Evolutionary conservation across 768 basidiomycete genomes (phyloP), one percentile per base, ranked within the genome.

Genomic region (Galerina marginata): DNA sequence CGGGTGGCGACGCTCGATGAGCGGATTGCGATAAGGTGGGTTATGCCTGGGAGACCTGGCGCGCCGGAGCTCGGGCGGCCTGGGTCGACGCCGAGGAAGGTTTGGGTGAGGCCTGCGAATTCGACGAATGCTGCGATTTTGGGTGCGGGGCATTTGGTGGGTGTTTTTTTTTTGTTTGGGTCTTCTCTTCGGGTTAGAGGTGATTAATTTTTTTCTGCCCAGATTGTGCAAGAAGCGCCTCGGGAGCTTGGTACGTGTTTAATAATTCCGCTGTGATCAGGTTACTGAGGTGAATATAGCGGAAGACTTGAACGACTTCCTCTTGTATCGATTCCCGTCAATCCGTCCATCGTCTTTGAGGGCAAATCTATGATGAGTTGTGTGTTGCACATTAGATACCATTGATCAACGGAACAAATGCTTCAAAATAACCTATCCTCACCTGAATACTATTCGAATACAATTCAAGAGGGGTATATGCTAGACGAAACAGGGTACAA

Each of bases 1-100:
- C 69, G 72, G n/a, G 51, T 85, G 9, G 70, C 71, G 11, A 64
- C 63, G n/a, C 71, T 91, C 29, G 83, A 87, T 50, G 74, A 78
- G 48, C 72, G 77, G 39, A 81, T 90, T 33, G 73, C 78, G 46
- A 57, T 90, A 54, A 71, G 77, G 26, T 91, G 84, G 83, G 72
- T 88, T 38, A 69, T 90, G 56, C 86, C 86, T 9, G 84, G 83
- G 6, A 69, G 69, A 49, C 62, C 68, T 36, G 74, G 74, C 5
- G 67, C 72, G 10, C 62, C 63, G 4, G 75, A 77, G 81, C 79
- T 81, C 61, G 79, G 80, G 6, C 66, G 70, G 2, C 69, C 71
- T 5, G 75, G 73, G 9, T 56, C 70, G 26, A 76, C 75, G 14
- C 67, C 64, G 53, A 67, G 76, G 59, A 71, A 80, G 10, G 80